Base-by-base conservation (phyloP, 306 rosid genomes). In the Coriaria nepalensis region DNA sequence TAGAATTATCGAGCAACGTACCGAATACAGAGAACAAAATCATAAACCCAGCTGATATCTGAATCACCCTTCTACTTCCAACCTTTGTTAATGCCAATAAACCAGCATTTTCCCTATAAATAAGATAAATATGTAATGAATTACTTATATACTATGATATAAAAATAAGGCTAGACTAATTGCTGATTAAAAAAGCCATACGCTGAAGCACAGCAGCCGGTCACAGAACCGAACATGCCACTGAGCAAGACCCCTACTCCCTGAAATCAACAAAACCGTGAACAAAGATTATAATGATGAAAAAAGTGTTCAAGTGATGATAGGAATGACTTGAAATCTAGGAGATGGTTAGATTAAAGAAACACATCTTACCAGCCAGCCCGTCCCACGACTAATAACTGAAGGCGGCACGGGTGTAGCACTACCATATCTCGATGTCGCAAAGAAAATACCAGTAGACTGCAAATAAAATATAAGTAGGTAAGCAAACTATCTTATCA, bases 371-470 rank as follows among this genome's bases (percentile, higher is more conserved):
- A 82, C 94, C 79, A 77, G 68, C 94, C 96, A 86, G 55, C 90
- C 96, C 49, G 71, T 68, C 33, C 94, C 86, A 0, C 94, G 94
- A 50, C 93, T 53, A 29, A 82, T 64, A 43, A 86, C 75, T 47
- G 83, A 78, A 56, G 90, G 83, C 10, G 94, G 96, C 69, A 79
- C 90, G 0, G 96, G 94, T 10, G 94, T 82, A 33, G 90, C 96
- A 45, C 86, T 74, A 45, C 83, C 93, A 59, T 82, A 82, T 64
- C 86, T 79, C 33, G 94, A 80, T 11, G 90, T 62, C 2, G 83
- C 86, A 45, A 70, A 82, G 68, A 78, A 86, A 15, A 86, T 68
- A 52, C 96, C 94, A 2, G 93, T 72, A 14, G 78, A 79, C 96
- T 86, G 73, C 67, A 73, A 52, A 47, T 15, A 50, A 10, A n/a